Percentiles rank a stretch among this genome's conserved stretches.
Conservation (phyloP, 768 basidiomycete genomes). For the Boletus vermiculosoides region DNA sequence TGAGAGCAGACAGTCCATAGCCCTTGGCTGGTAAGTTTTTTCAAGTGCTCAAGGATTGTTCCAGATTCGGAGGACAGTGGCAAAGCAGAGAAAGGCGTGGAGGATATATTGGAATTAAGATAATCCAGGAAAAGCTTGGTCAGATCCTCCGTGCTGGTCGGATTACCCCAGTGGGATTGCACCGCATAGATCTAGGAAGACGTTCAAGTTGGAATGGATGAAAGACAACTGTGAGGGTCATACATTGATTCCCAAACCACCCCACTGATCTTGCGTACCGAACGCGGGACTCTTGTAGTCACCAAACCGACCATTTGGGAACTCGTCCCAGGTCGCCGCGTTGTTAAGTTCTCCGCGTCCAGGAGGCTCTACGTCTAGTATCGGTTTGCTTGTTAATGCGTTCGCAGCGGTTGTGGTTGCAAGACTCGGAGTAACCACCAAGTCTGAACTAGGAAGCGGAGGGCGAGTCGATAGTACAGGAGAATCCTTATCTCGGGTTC, state of each 20-base stretch:
- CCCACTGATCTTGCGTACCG: slow-evolving; percentile 78
- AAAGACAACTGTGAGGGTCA: slow-evolving; percentile 10
- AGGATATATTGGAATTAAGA: slow-evolving; percentile 66
- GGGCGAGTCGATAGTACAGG: slow-evolving; percentile 33
- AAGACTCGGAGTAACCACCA: slow-evolving; percentile 60
- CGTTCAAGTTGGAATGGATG: neutral
- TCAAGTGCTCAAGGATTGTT: slow-evolving; percentile 74
- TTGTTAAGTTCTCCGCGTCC: slow-evolving; percentile 75
- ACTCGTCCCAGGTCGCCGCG: slow-evolving; percentile 88
- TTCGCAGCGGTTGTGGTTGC: slow-evolving; percentile 64
- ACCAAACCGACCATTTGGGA: slow-evolving; percentile 97
- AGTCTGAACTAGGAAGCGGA: slow-evolving; percentile 30
- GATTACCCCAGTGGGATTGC: slow-evolving; percentile 74
- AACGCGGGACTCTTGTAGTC: slow-evolving; percentile 97
- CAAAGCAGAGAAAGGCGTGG: slow-evolving; percentile 86
- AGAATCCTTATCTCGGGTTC: slow-evolving; percentile 38
- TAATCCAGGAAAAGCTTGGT: slow-evolving; percentile 78
- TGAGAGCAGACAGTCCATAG: slow-evolving; percentile 99
- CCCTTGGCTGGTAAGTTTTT: slow-evolving; percentile 69
- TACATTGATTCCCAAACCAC: slow-evolving; percentile 62
- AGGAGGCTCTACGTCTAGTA: slow-evolving; percentile 49
- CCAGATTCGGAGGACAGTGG: slow-evolving; percentile 81
- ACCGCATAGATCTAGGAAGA: slow-evolving; percentile 54
- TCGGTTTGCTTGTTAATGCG: slow-evolving; percentile 49
- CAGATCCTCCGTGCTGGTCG: slow-evolving; percentile 58